Evolutionary conservation across 306 rosid species (phyloP), one percentile per base, ranked within the genome.

Genomic region (Phaseolus lunatus): DNA sequence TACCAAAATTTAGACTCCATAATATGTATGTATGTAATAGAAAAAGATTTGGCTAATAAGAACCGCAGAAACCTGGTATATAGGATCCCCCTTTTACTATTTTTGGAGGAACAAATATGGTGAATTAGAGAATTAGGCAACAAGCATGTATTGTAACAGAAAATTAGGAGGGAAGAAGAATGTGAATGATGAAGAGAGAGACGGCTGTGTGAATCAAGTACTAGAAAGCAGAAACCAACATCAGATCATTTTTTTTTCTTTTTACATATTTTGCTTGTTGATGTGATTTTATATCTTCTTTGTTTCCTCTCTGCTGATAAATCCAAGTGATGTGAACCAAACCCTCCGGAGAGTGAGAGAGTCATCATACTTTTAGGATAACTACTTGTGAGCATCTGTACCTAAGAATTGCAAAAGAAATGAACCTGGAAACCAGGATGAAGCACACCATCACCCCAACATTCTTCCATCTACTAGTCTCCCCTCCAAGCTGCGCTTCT

Each of bases 371-470:
- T 57, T 48, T 53, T 67, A 85, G 58, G 63, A 78, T 66, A 48
- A 73, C 78, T 37, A 70, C 76, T 22, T 75, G 81, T 11, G 90
- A 87, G 84, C 95, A 92, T 75, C 89, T 83, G 64, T 71, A 85
- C 78, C 93, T 81, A 26, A 92, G 92, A 83, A 90, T 79, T 61
- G 80, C 90, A 73, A 90, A 92, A 79, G 96, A 88, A 86, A 88
- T 61, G 52, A 88, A 85, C 84, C 93, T 88, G 88, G 90, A 92
- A 73, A 92, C 52, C 76, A 90, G 75, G 71, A 92, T 82, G 86
- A 90, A 92, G 70, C 85, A 78, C 45, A 92, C 75, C 88, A 90
- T 92, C 18, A 90, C 78, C 72, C 80, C 82, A 33, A 88, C 85
- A 75, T 88, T 92, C 77, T 85, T 87, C 96, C 91, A 88, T 82